Conservation (phyloP, 441 rosid genomes). For the Omphalea diandra region DNA sequence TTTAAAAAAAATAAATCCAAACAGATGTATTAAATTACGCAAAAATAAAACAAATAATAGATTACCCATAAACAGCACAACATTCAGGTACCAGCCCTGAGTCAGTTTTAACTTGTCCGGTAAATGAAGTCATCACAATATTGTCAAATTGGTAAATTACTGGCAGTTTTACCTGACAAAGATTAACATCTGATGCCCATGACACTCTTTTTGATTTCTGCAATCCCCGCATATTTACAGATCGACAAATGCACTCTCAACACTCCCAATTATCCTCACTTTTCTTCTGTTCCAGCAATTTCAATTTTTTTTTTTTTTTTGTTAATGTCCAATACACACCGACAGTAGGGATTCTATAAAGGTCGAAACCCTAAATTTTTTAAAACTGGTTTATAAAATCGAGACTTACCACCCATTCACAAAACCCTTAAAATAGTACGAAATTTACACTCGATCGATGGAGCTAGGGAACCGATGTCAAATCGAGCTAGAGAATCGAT, state of each 20-base stretch:
- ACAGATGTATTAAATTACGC: neutral
- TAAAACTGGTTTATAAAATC: neutral
- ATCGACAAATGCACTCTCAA: slow-evolving; percentile 25
- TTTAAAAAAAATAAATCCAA: too few species aligned
- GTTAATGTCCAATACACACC: slow-evolving; percentile 18
- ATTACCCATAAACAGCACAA: neutral
- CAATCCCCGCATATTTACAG: slow-evolving; percentile 74
- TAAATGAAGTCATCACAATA: neutral
- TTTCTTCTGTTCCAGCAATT: slow-evolving; percentile 33
- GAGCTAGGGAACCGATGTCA: neutral
- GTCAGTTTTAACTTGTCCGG: neutral
- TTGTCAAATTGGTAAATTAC: neutral
- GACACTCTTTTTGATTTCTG: slow-evolving; percentile 81
- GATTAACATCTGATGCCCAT: slow-evolving; percentile 93
- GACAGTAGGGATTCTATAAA: slow-evolving; percentile 19
- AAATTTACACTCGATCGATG: neutral
- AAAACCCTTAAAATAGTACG: slow-evolving; percentile 10
- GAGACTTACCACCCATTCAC: slow-evolving; percentile 10
- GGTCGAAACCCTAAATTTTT: slow-evolving; percentile 26
- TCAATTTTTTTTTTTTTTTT: slow-evolving; percentile 11
- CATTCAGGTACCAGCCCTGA: neutral
- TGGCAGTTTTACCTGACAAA: slow-evolving; percentile 81
- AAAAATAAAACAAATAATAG: neutral
- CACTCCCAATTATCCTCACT: slow-evolving; percentile 13
- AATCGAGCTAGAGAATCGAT: neutral